Conservation (phyloP, 768 basidiomycete species). For the Gloeostereum incarnatum region DNA sequence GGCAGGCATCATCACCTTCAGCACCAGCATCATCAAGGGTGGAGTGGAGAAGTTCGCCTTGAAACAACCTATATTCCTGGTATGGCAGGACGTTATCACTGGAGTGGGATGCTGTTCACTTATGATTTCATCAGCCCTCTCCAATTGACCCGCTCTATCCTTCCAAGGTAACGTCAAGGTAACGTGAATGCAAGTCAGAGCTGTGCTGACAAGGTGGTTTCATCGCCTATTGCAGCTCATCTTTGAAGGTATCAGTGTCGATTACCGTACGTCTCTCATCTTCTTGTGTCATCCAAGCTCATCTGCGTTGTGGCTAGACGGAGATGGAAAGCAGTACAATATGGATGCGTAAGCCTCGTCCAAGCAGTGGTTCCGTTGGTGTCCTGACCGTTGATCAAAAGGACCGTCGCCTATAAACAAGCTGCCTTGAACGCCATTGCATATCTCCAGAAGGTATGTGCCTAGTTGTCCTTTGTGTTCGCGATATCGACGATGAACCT, state of each 20-base stretch:
- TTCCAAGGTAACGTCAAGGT: slow-evolving; percentile 33
- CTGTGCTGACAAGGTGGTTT: neutral
- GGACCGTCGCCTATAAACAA: slow-evolving; percentile 73
- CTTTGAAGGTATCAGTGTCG: slow-evolving; percentile 70
- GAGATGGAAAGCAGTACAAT: slow-evolving; percentile 65
- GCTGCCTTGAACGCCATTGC: slow-evolving; percentile 69
- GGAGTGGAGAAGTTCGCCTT: slow-evolving; percentile 67
- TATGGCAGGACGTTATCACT: slow-evolving; percentile 15
- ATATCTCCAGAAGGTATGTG: slow-evolving; percentile 55
- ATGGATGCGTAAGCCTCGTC: slow-evolving; percentile 55
- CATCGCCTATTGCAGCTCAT: slow-evolving; percentile 32
- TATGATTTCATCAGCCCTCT: slow-evolving; percentile 47
- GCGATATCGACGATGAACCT: slow-evolving; percentile 1
- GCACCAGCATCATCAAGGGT: slow-evolving; percentile 62
- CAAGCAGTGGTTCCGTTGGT: neutral
- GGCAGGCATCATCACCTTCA: slow-evolving; percentile 69
- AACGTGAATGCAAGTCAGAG: no score
- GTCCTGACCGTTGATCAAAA: slow-evolving; percentile 14
- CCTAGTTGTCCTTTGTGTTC: neutral
- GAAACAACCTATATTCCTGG: slow-evolving; percentile 69
- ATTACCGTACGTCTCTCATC: slow-evolving; percentile 38
- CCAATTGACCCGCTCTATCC: slow-evolving; percentile 71
- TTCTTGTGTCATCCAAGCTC: slow-evolving; percentile 1
- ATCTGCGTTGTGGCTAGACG: slow-evolving; percentile 30
- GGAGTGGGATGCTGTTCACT: slow-evolving; percentile 1